Conservation (phyloP, 306 rosid genomes). For the Citrullus colocynthis region DNA sequence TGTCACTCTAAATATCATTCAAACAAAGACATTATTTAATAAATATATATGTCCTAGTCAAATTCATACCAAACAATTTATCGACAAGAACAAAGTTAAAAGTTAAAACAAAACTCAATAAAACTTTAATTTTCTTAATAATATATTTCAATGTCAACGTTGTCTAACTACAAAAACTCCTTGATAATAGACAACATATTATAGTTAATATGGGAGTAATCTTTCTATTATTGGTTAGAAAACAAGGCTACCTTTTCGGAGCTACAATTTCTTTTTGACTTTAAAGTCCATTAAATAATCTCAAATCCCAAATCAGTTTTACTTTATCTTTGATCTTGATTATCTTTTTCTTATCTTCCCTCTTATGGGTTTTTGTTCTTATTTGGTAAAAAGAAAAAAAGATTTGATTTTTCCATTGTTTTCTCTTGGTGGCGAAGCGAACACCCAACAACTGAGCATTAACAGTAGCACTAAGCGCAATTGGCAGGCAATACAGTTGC, state of each 20-base stretch:
- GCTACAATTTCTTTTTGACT: not conserved
- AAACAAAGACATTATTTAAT: not conserved
- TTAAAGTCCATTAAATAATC: not conserved
- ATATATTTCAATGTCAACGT: not conserved
- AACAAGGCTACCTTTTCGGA: not conserved
- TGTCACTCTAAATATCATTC: not conserved
- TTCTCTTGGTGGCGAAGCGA: not conserved
- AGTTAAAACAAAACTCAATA: not conserved
- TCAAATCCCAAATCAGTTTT: not conserved
- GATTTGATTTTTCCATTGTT: not conserved
- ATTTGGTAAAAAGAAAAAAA: not conserved
- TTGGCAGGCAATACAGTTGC: not conserved
- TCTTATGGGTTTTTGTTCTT: not conserved
- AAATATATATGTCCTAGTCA: not conserved
- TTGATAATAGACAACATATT: not conserved
- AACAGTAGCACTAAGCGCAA: slow-evolving; percentile 1
- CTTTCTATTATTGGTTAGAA: not conserved
- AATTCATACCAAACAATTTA: not conserved
- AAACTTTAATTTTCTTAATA: not conserved
- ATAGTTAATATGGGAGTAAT: not conserved
- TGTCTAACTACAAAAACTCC: not conserved
- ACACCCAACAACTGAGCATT: not conserved
- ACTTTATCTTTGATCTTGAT: not conserved
- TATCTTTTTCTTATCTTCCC: not conserved
- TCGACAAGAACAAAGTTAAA: not conserved